Evolutionary conservation across 345 rosid genomes (phyloP).

Genomic region (Anastatica hierochuntica): DNA sequence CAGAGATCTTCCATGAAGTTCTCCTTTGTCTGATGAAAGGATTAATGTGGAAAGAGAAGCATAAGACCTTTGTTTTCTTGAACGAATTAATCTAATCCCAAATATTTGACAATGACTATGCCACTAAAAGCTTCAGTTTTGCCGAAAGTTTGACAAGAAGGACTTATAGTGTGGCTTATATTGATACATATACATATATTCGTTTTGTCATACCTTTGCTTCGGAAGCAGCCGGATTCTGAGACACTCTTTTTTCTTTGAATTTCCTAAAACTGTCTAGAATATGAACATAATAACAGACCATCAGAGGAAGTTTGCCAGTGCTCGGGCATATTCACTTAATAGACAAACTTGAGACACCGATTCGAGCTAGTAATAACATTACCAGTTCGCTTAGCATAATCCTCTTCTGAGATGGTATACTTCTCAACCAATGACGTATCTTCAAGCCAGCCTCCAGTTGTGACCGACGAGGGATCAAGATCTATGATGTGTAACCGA

Average conservation of each 20-base stretch:
- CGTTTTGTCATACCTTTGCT: conserved; percentile 37
- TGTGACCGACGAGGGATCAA: conserved; percentile 84
- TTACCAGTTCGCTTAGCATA: conserved; percentile 60
- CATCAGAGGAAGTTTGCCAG: background rate
- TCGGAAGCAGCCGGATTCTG: conserved; percentile 58
- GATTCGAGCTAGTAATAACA: background rate
- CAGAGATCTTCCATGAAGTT: conserved; percentile 73
- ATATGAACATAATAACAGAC: background rate
- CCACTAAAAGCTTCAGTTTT: background rate
- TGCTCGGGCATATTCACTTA: background rate
- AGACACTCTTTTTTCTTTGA: conserved; percentile 54
- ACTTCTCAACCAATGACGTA: conserved; percentile 81
- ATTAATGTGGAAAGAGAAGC: background rate
- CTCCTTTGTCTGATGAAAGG: conserved; percentile 39
- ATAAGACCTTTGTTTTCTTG: background rate
- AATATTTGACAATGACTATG: background rate
- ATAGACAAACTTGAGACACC: background rate
- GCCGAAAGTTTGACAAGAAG: background rate
- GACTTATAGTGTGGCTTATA: background rate
- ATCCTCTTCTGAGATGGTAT: conserved; percentile 71
- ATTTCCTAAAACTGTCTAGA: conserved; percentile 76
- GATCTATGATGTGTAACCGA: conserved; percentile 67
- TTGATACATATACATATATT: background rate
- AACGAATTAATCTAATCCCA: background rate
- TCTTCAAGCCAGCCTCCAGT: conserved; percentile 95